Conservation (phyloP, 768 basidiomycete species). For the Tephrocybe sp. region DNA sequence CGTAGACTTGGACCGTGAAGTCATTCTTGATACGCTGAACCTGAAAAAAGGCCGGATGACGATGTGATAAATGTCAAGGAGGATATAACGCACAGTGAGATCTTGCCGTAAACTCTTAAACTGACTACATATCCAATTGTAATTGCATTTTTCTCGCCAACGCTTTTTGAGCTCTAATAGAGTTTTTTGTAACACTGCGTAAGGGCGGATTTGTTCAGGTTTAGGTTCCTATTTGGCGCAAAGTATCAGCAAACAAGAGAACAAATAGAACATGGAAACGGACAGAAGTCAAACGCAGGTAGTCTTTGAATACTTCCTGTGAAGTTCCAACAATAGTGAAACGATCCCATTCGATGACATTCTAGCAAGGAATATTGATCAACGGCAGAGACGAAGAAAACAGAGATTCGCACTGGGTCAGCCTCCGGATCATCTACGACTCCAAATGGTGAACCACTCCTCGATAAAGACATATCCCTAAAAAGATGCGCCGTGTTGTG, state of each 20-base stretch:
- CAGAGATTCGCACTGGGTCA: slow-evolving; percentile 54
- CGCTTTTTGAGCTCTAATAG: slow-evolving; percentile 81
- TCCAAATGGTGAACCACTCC: slow-evolving; percentile 47
- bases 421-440: slow-evolving; percentile 67
- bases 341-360: slow-evolving; percentile 95
- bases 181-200: slow-evolving; percentile 79
- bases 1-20: slow-evolving; percentile 96
- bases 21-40: slow-evolving; percentile 99
- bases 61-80: slow-evolving; percentile 21
- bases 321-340: slow-evolving; percentile 94
- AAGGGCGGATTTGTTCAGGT: slow-evolving; percentile 91
- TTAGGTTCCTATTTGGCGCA: slow-evolving; percentile 77
- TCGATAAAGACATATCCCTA: slow-evolving; percentile 42
- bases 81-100: slow-evolving; percentile 72
- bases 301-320: slow-evolving; percentile 90
- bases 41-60: slow-evolving; percentile 38
- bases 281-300: slow-evolving; percentile 89
- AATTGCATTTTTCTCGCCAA: slow-evolving; percentile 76
- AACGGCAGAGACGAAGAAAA: slow-evolving; percentile 1
- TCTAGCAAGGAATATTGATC: slow-evolving; percentile 44
- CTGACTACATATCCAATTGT: slow-evolving; percentile 95
- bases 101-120: slow-evolving; percentile 98
- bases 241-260: not conserved
- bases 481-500: slow-evolving; percentile 53
- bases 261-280: slow-evolving; percentile 17